Base-by-base conservation (phyloP, 495 filamentous ascomycete species). In the Aspergillus taichungensis region DNA sequence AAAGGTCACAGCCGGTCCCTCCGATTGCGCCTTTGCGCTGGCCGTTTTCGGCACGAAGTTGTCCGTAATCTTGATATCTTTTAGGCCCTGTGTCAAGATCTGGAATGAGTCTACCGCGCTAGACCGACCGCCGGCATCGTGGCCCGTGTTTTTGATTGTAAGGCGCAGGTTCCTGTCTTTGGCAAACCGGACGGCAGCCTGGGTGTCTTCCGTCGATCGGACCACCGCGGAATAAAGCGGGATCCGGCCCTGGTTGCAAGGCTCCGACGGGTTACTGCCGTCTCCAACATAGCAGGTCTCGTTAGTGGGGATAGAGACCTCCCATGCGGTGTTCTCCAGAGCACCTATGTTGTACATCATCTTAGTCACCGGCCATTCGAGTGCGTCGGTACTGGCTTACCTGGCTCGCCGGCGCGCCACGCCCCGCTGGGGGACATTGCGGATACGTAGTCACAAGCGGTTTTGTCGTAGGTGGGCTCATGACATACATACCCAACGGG, bases 81-180 rank as follows among this genome's bases (percentile, higher is more conserved):
- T 45, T 4, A 47, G 13, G 5, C 4, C 7, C 9, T 36, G 37
- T 5, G 38, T 40, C 24, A 34, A 28, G 12, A 55, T 40, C 38
- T 55, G 52, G 8, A 55, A 44, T 73, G 78, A 43, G 63, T 76
- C 76, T 68, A 80, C 31, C 74, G 60, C 7, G 59, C 64, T 8
- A 75, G 59, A 27, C 65, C 72, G 6, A 69, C 79, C 40, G 67
- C 64, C 32, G 69, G 75, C 5, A 48, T 79, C 76, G 43, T 81
- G 78, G 6, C 75, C 76, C 0, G 76, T 79, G 53, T 81, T 81
- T n/a, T 73, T 75, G 33, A 81, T 66, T 14, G 73, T 57, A 6
- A 79, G 53, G 6, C 72, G 70, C 13, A 82, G 57, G 49, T 73
- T 76, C 44, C 74, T 60, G 13, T 66, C 44, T 6, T 54, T 52